These are phyloP conservation scores for Pseudogymnoascus destructans DNA, from an alignment of 2,329 filamentous ascomycete genomes.

Conservation along the genomic window DNA sequence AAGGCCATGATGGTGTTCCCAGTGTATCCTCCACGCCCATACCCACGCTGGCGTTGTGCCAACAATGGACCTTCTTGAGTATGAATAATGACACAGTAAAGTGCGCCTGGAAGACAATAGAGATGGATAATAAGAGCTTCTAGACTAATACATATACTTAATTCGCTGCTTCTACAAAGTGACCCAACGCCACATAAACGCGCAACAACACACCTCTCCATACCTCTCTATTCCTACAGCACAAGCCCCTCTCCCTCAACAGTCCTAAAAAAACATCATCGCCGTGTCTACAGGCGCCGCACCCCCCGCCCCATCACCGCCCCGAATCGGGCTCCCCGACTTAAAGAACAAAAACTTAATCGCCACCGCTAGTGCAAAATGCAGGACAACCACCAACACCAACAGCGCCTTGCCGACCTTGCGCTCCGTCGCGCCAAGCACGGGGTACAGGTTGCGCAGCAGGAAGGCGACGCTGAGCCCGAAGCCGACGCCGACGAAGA, in stretches of 20 bases:
- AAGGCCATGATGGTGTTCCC: background rate
- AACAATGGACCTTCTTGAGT: background rate
- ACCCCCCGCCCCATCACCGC: background rate
- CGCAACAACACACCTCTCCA: background rate
- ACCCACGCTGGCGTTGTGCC: background rate
- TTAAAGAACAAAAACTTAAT: constrained; percentile 98
- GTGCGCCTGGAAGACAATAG: background rate
- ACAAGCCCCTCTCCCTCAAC: background rate
- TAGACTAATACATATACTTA: background rate
- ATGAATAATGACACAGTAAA: background rate
- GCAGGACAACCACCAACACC: constrained; percentile 68
- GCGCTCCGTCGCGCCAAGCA: constrained; percentile 82
- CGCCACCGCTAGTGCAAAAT: constrained; percentile 79
- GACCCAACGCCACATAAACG: background rate
- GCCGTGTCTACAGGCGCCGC: background rate
- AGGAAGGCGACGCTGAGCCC: constrained; percentile 72
- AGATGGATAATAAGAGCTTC: background rate
- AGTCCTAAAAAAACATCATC: background rate
- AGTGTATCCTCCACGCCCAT: background rate
- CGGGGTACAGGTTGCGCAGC: constrained; percentile 75
- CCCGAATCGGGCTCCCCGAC: constrained; percentile 46
- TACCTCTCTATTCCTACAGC: background rate
- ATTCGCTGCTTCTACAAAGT: background rate
- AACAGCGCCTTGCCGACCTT: constrained; percentile 84
- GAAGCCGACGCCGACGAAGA: constrained; percentile 81